phyloP scores from a whole-genome alignment of 106 monocot species.

The Phalaenopsis aphrodite region DNA sequence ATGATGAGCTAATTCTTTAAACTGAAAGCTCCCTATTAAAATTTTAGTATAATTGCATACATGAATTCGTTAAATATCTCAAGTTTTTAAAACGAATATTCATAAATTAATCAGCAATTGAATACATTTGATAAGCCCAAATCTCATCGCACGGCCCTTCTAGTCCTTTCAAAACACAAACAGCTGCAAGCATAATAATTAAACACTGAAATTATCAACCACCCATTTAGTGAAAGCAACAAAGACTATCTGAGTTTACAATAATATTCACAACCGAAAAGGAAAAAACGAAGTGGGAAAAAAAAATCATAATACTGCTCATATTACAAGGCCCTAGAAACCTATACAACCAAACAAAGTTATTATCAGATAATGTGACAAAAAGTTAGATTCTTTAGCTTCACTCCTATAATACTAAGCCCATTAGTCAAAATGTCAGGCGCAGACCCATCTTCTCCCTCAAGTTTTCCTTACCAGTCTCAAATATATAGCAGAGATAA shows the following conservation, averaged over 20 bases:
- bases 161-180: no score
- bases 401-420: not conserved
- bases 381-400: not conserved
- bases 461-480: not conserved
- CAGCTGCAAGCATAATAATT: not conserved
- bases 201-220: not conserved
- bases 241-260: constrained; percentile 15
- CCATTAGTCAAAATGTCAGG: constrained; percentile 1
- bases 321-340: constrained; percentile 1
- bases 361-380: not conserved
- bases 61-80: no score
- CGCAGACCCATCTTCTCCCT: not conserved
- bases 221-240: constrained; percentile 1
- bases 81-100: no score
- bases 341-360: constrained; percentile 20
- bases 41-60: no score
- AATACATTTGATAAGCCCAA: no score
- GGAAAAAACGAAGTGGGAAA: not conserved
- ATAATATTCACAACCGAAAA: constrained; percentile 22
- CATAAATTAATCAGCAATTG: no score
- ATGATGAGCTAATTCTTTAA: no score
- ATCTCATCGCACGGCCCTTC: no score
- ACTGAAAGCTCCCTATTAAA: no score
- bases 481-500: not conserved
- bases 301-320: constrained; percentile 1